Evolutionary conservation across 768 basidiomycete genomes (phyloP), one percentile per base, ranked within the genome.

Genomic region (Lactifluus echinatus): DNA sequence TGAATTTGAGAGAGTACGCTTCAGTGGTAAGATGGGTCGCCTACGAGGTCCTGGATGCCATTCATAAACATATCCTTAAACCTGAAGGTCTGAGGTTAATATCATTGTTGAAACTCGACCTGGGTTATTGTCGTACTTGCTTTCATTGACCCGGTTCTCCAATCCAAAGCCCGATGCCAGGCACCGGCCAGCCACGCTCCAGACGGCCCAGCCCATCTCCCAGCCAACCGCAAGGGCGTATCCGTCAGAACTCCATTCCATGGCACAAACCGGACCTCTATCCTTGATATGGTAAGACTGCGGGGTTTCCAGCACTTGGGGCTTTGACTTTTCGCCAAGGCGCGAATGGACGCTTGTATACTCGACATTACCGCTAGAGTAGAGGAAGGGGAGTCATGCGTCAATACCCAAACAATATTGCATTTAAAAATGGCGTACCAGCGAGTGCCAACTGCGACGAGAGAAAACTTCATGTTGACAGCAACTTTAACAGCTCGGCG

Each of bases 181-280:
- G 65, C 93, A 89, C 52, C 92, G 78, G 6, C 95, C 95, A 12
- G 89, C 88, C 11, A 93, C 84, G 66, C 87, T 93, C 72, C 93
- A 89, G 5, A 95, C 78, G 3, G 84, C 89, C 93, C 93, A 98
- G 7, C 92, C 94, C 52, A 79, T 71, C 60, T 83, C 78, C 88
- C 92, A 96, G 0, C 92, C 95, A 2, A 93, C 92, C 33, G 93
- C 94, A 11, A 99, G 75, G 6, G 90, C 91, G 71, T 93, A 93
- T 2, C 95, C 95, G 70, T 99, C 96, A 0, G 89, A 89, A 50
- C 89, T 94, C 95, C 94, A 97, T 64, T 92, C 83, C 69, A 95
- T 75, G 11, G 80, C 69, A 57, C 70, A 79, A 4, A 92, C 82
- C 39, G 78, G 71, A 1, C 89, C 90, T 4, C 76, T 79, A 23